Evolutionary conservation across 2,329 filamentous ascomycete species (phyloP), one percentile per base, ranked within the genome.

Genomic region (Alternaria ventricosa): DNA sequence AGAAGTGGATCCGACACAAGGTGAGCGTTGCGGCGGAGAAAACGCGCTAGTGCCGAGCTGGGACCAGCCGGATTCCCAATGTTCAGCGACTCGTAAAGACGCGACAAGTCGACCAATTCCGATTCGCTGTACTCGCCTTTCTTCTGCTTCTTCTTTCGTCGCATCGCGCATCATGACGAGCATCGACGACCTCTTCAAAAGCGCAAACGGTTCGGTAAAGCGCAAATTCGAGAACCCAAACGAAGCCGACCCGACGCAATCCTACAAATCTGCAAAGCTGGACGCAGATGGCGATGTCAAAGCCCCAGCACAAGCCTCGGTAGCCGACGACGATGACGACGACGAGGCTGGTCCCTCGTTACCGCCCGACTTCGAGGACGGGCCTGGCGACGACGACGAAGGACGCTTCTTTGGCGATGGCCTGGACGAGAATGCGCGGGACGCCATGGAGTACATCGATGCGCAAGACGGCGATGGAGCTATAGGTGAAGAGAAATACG

Each of bases 381-480:
- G 87, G 51, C 82, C 79, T 30, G 86, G 87, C 11, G 78, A 81
- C 58, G 94, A 97, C 72, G 93, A 97, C 57, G 96, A 97, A 68
- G 96, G 95, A 1, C 90, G 96, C 11, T 99, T 99, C 84, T 99
- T 97, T 73, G 96, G 95, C 46, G 92, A 94, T 57, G 96, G 96
- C 33, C 91, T 99, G 72, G 93, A 91, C 25, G 87, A 90, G 61
- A 87, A 93, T 69, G 93, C 96, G 69, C 90, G 89, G 3, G 88
- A 94, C 71, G 92, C 96, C 20, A 86, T 99, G 74, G 92, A 98
- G 80, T 98, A 91, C 76, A 88, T 99, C 66, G 93, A 97, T 66
- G 84, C 87, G 61, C 85, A 88, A 69, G 89, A 90, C 56, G 83
- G 83, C 53, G 85, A 83, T 25, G 84, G 84, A 20, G 76, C 78